Percentiles rank a stretch among this genome's conserved stretches.
Evolutionary conservation across 768 basidiomycete species (phyloP).

Genomic region (Dioszegia hungarica): DNA sequence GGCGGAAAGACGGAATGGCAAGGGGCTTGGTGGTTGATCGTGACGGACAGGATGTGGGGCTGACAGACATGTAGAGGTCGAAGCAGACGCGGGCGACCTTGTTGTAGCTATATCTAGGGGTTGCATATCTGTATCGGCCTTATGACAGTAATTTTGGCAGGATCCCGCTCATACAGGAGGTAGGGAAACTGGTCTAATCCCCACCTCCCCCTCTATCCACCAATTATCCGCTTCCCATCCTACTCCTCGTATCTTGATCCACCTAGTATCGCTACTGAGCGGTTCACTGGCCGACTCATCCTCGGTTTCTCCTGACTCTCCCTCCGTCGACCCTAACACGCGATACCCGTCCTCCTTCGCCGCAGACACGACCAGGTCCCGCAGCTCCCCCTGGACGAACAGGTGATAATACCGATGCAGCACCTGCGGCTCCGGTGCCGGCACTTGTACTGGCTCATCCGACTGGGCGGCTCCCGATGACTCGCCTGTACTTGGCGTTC

Average conservation of each 20-base stretch:
- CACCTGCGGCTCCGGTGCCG: slow-evolving; percentile 48
- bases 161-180: too few species aligned
- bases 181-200: slow-evolving; percentile 4
- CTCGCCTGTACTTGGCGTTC: too few species aligned
- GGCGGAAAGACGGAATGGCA: too few species aligned
- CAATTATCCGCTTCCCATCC: slow-evolving; percentile 50
- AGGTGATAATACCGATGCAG: slow-evolving; percentile 95
- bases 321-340: neutral
- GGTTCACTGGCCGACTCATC: neutral
- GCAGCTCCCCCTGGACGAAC: slow-evolving; percentile 77
- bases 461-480: too few species aligned
- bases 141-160: too few species aligned
- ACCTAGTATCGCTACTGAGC: slow-evolving; percentile 12
- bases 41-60: too few species aligned
- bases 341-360: slow-evolving; percentile 52
- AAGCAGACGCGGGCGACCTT: too few species aligned
- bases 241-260: slow-evolving; percentile 34
- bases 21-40: too few species aligned
- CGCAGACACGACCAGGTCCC: slow-evolving; percentile 60
- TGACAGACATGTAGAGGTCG: too few species aligned
- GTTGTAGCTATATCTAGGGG: too few species aligned
- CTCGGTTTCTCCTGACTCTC: neutral
- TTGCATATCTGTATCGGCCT: neutral
- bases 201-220: slow-evolving; percentile 48
- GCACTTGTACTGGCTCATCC: neutral